These are phyloP conservation scores for Lagerstroemia speciosa DNA, from an alignment of 345 rosid genomes.

Conservation along the genomic window DNA sequence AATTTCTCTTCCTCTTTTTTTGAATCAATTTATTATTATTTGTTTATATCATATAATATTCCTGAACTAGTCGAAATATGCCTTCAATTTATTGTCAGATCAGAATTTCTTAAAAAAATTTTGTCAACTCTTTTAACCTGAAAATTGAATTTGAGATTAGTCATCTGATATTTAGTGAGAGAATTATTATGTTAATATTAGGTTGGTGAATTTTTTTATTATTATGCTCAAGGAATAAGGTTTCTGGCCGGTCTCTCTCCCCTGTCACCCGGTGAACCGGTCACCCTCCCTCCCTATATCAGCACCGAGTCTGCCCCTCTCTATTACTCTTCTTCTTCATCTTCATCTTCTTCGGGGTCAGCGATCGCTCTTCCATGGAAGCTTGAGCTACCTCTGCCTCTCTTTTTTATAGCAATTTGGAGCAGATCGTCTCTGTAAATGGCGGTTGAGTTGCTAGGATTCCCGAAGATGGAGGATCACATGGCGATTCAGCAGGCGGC, in stretches of 20 bases:
- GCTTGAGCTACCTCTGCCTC: slow-evolving; percentile 3
- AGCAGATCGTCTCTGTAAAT: slow-evolving; percentile 13
- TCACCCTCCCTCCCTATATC: slow-evolving; percentile 40
- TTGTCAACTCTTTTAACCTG: too few species aligned
- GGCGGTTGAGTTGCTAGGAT: slow-evolving; percentile 64
- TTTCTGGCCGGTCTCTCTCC: not conserved
- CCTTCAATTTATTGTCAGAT: too few species aligned
- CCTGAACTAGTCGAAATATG: too few species aligned
- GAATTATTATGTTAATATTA: too few species aligned
- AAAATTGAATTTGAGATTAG: too few species aligned
- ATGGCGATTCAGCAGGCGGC: slow-evolving; percentile 80
- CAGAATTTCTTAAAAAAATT: too few species aligned
- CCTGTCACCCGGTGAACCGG: slow-evolving; percentile 36
- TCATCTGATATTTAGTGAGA: too few species aligned
- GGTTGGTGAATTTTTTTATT: too few species aligned
- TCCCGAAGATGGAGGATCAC: slow-evolving; percentile 59
- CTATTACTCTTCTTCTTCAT: not conserved
- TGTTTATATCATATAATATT: too few species aligned
- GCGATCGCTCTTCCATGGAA: slow-evolving; percentile 2
- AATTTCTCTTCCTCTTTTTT: slow-evolving; percentile 4
- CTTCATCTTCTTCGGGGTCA: not conserved
- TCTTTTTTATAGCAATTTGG: not conserved
- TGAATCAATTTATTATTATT: too few species aligned
- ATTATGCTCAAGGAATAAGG: too few species aligned
- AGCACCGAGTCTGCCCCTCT: not conserved